Evolutionary conservation across 176 grass and related monocot genomes (phyloP).

Genomic region (Oryza longistaminata): DNA sequence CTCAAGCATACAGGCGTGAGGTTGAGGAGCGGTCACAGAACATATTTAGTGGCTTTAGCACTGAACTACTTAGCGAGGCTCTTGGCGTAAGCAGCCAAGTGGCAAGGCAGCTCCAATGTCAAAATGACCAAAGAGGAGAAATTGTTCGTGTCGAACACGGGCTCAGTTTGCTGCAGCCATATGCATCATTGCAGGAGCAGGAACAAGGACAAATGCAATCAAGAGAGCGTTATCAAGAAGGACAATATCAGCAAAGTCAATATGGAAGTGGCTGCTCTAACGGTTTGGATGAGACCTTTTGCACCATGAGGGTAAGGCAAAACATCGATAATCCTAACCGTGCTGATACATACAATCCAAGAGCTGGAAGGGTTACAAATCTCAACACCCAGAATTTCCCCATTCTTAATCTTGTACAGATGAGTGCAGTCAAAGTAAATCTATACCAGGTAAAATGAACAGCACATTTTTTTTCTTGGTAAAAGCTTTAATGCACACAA

Average conservation of each 20-base stretch:
- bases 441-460: slow-evolving; percentile 37
- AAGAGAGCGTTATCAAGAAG: slow-evolving; percentile 8
- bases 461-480: neutral
- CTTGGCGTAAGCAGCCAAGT: neutral
- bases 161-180: slow-evolving; percentile 1
- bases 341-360: slow-evolving; percentile 42
- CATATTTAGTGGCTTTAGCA: slow-evolving; percentile 3
- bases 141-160: neutral
- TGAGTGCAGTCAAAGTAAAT: slow-evolving; percentile 47
- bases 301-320: slow-evolving; percentile 36
- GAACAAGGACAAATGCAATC: slow-evolving; percentile 29
- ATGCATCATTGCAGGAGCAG: slow-evolving; percentile 25
- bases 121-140: slow-evolving; percentile 32
- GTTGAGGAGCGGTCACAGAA: neutral
- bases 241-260: neutral
- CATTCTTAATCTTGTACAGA: slow-evolving; percentile 40
- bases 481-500: neutral
- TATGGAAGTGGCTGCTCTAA: slow-evolving; percentile 11
- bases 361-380: slow-evolving; percentile 39
- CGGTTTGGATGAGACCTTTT: slow-evolving; percentile 45
- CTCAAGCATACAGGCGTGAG: slow-evolving; percentile 4
- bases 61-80: neutral
- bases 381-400: slow-evolving; percentile 52
- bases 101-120: slow-evolving; percentile 33
- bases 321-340: slow-evolving; percentile 41